Percentiles rank a stretch among this genome's conserved stretches.
Conservation (phyloP, 345 rosid genomes). For the Linum trigynum region DNA sequence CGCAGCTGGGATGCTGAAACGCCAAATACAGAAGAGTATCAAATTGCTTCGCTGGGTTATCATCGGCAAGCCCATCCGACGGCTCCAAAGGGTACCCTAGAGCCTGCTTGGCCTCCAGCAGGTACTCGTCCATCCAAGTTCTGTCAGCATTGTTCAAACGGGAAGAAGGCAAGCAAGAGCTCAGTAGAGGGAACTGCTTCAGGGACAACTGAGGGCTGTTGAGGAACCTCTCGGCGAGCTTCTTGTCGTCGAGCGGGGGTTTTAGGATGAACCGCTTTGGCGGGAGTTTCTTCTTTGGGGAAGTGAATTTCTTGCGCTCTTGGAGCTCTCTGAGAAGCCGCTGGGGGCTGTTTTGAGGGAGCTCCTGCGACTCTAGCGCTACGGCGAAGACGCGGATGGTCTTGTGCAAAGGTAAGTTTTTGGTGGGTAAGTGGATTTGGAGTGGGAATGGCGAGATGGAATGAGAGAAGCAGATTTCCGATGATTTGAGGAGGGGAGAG, state of each 20-base stretch:
- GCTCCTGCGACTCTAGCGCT: slow-evolving; percentile 49
- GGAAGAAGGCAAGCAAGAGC: slow-evolving; percentile 83
- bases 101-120: slow-evolving; percentile 90
- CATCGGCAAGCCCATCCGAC: slow-evolving; percentile 50
- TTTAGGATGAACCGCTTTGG: slow-evolving; percentile 63
- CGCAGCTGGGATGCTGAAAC: slow-evolving; percentile 86
- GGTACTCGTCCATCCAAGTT: slow-evolving; percentile 86
- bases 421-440: slow-evolving; percentile 23
- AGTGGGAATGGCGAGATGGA: slow-evolving; percentile 42
- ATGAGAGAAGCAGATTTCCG: slow-evolving; percentile 56
- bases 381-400: slow-evolving; percentile 35
- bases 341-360: slow-evolving; percentile 73
- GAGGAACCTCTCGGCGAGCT: slow-evolving; percentile 58
- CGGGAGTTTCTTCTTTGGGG: slow-evolving; percentile 61
- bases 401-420: slow-evolving; percentile 16
- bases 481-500: slow-evolving; percentile 18
- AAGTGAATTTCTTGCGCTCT: slow-evolving; percentile 56
- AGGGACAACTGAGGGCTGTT: slow-evolving; percentile 86
- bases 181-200: slow-evolving; percentile 68
- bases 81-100: slow-evolving; percentile 77
- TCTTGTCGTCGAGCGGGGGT: slow-evolving; percentile 87
- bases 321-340: slow-evolving; percentile 87
- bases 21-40: slow-evolving; percentile 75
- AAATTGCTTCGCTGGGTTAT: slow-evolving; percentile 91
- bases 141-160: slow-evolving; percentile 71